Conservation (phyloP, 192 early-diverging fungal genomes). For the Mortierella antarctica region DNA sequence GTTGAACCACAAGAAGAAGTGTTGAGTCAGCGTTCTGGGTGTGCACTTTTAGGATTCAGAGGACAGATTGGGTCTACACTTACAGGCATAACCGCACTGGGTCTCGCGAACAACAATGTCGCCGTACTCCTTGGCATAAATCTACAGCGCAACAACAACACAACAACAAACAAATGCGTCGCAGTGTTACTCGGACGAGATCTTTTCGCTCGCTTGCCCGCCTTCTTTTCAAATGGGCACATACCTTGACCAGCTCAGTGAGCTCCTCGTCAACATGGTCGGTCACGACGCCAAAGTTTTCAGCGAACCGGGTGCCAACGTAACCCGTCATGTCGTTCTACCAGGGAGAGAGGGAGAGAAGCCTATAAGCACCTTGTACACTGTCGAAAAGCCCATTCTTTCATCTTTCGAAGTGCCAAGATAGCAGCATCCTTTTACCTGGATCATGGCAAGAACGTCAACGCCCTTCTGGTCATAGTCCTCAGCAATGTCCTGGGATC, state of each 20-base stretch:
- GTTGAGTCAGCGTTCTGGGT: no score
- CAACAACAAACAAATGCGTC: background rate
- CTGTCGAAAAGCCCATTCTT: no score
- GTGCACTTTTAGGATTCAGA: no score
- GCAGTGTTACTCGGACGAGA: no score
- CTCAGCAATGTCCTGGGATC: constrained; percentile 84
- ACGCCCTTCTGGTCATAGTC: constrained; percentile 71
- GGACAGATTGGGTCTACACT: no score
- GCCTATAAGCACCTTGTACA: background rate
- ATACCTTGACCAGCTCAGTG: constrained; percentile 60
- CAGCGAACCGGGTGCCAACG: constrained; percentile 61
- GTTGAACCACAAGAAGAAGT: no score
- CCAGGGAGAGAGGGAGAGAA: background rate
- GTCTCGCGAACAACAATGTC: constrained; percentile 74
- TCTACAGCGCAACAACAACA: constrained; percentile 64
- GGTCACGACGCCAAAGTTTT: constrained; percentile 81
- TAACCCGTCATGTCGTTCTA: constrained; percentile 96
- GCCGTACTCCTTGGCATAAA: constrained; percentile 73
- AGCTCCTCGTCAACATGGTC: constrained; percentile 81
- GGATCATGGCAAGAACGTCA: constrained; percentile 81
- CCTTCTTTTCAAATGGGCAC: background rate
- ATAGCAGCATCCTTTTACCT: constrained; percentile 59
- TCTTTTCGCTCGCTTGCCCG: no score
- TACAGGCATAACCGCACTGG: constrained; percentile 85
- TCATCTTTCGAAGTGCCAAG: background rate